A percentile compares a stretch with the other conserved stretches of the same genome.
Conservation (phyloP, 805 yeast genomes). For the Myxozyma nipponensis region DNA sequence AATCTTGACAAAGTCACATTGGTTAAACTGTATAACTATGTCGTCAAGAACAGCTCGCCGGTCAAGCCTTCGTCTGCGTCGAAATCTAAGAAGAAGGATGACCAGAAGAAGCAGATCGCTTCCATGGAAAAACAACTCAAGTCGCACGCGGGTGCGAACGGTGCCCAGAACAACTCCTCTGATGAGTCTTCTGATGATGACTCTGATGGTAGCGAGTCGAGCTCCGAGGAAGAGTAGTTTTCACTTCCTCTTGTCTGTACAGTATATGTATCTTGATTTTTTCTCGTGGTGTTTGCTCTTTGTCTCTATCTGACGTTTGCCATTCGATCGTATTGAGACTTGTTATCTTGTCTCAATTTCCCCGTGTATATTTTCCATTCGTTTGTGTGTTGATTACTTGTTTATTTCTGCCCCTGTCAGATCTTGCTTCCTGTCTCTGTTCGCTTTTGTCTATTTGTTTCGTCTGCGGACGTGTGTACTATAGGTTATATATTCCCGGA, state of each 20-base stretch:
- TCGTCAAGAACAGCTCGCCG: slow-evolving; percentile 48
- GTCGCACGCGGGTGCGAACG: slow-evolving; percentile 48
- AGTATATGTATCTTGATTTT: too few species aligned
- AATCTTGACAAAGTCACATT: slow-evolving; percentile 80
- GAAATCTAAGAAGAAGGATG: slow-evolving; percentile 48
- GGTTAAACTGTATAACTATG: slow-evolving; percentile 76
- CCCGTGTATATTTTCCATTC: neutral
- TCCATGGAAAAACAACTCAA: slow-evolving; percentile 70
- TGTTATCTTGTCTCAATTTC: neutral
- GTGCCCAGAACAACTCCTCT: slow-evolving; percentile 23
- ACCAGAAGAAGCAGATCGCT: slow-evolving; percentile 64
- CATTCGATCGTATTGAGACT: too few species aligned
- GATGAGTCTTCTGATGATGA: slow-evolving; percentile 26
- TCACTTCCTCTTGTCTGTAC: neutral
- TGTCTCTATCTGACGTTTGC: too few species aligned
- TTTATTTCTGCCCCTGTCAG: neutral
- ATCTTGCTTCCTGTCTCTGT: neutral
- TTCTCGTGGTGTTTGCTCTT: too few species aligned
- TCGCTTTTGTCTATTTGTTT: neutral
- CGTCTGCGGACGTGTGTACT: neutral
- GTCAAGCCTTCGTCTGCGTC: slow-evolving; percentile 14
- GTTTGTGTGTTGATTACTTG: neutral
- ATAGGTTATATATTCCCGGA: neutral
- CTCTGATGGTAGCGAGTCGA: slow-evolving; percentile 23
- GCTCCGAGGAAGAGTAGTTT: slow-evolving; percentile 18